These are phyloP conservation scores for Bruguiera gymnorhiza DNA, from an alignment of 345 rosid genomes.

Conservation along the genomic window DNA sequence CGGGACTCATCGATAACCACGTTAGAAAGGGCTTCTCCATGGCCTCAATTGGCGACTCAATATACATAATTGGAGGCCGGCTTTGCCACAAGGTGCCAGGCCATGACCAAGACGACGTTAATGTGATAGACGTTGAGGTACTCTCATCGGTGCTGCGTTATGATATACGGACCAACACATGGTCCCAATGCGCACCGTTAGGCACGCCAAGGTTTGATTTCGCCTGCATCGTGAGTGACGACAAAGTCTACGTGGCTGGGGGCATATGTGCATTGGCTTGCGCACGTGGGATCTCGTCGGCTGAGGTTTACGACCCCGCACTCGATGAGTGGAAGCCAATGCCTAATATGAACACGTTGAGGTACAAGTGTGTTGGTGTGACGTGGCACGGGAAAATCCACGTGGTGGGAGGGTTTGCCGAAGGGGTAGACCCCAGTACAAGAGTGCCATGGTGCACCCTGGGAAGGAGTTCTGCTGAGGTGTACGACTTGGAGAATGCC, in stretches of 20 bases:
- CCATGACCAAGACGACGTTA: conserved; percentile 9
- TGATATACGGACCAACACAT: conserved; percentile 17
- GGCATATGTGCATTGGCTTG: conserved; percentile 33
- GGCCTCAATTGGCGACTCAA: conserved; percentile 33
- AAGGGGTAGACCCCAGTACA: conserved; percentile 19
- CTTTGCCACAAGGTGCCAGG: conserved; percentile 24
- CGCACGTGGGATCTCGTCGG: conserved; percentile 35
- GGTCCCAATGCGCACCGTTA: conserved; percentile 37
- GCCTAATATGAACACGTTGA: conserved; percentile 38
- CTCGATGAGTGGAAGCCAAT: conserved; percentile 32
- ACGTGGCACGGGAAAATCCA: conserved; percentile 53
- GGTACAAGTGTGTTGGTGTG: conserved; percentile 52
- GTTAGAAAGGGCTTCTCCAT: conserved; percentile 45
- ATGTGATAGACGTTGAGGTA: conserved; percentile 19
- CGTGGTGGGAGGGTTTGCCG: conserved; percentile 48
- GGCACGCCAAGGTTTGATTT: conserved; percentile 40
- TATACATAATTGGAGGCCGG: conserved; percentile 48
- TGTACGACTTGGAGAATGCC: conserved; percentile 26
- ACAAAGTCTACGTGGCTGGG: conserved; percentile 47
- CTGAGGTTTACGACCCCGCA: conserved; percentile 44
- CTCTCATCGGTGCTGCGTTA: conserved; percentile 32
- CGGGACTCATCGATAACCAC: conserved; percentile 28
- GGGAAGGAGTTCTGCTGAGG: conserved; percentile 53
- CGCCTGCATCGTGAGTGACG: conserved; percentile 35
- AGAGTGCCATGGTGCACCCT: conserved; percentile 18